A percentile compares a stretch with the other conserved stretches of the same genome.
These are phyloP conservation scores for Corchorus olitorius DNA, from an alignment of 345 rosid species.

Conservation along the genomic window DNA sequence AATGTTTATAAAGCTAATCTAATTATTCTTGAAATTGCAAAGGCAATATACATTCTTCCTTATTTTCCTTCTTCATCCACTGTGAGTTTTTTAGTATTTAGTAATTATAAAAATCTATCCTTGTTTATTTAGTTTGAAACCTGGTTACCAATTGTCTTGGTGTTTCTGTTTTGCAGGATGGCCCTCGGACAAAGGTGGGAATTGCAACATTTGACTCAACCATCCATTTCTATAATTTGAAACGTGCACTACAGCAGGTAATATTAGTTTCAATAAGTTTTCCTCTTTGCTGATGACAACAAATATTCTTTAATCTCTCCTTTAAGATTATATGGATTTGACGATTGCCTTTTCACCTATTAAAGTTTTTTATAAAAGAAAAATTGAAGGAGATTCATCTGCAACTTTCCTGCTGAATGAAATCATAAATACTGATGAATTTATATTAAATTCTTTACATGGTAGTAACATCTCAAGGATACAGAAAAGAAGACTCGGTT, in stretches of 20 bases:
- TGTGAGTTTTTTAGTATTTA: background rate
- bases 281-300: background rate
- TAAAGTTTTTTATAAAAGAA: background rate
- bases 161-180: slow-evolving; percentile 66
- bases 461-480: background rate
- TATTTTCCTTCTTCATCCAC: slow-evolving; percentile 4
- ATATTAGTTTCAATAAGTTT: background rate
- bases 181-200: slow-evolving; percentile 93
- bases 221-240: slow-evolving; percentile 89
- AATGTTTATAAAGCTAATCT: too few relatives aligned
- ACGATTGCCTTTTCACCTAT: background rate
- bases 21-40: too few relatives aligned
- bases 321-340: slow-evolving; percentile 1
- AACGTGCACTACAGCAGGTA: slow-evolving; percentile 83
- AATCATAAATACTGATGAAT: background rate
- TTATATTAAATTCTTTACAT: background rate
- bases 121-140: slow-evolving; percentile 4
- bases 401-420: background rate
- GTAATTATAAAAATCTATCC: background rate
- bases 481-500: background rate
- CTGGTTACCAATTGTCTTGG: background rate
- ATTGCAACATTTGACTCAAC: slow-evolving; percentile 95
- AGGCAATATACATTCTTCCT: background rate
- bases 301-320: background rate
- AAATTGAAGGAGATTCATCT: background rate